These are phyloP conservation scores for Herpomyces periplanetae DNA, from an alignment of 2,329 filamentous ascomycete species.

Conservation along the genomic window DNA sequence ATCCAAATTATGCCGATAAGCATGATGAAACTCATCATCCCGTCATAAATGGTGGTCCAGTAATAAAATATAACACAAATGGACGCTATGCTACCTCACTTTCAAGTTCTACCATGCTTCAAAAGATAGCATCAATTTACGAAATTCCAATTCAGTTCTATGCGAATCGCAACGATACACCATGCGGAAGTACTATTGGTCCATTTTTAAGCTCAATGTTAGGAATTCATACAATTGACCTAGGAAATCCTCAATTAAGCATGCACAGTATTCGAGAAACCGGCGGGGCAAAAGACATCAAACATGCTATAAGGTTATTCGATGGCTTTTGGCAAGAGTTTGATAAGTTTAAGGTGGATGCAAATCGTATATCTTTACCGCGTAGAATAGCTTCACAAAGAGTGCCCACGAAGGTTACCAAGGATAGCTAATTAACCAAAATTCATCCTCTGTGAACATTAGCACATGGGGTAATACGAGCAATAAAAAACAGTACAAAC, in stretches of 20 bases:
- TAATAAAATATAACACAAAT: slow-evolving; percentile 95
- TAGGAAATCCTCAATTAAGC: slow-evolving; percentile 69
- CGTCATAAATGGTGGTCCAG: slow-evolving; percentile 77
- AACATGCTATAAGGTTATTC: slow-evolving; percentile 49
- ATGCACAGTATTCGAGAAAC: slow-evolving; percentile 96
- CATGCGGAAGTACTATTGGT: slow-evolving; percentile 80
- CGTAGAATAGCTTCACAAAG: too few relatives aligned
- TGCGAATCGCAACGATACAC: slow-evolving; percentile 74
- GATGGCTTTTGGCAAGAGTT: slow-evolving; percentile 54
- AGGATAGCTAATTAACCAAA: too few relatives aligned
- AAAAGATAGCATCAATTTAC: slow-evolving; percentile 30
- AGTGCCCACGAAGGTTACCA: too few relatives aligned
- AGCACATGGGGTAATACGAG: too few relatives aligned
- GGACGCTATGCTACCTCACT: slow-evolving; percentile 87
- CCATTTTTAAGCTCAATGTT: slow-evolving; percentile 71
- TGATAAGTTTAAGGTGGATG: slow-evolving; percentile 37
- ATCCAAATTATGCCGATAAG: slow-evolving; percentile 73
- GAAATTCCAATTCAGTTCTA: slow-evolving; percentile 73
- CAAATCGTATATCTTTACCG: too few relatives aligned
- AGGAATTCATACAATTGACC: slow-evolving; percentile 52
- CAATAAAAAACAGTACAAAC: too few relatives aligned
- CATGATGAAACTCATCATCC: slow-evolving; percentile 71
- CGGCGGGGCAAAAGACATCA: slow-evolving; percentile 50
- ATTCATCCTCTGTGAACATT: too few relatives aligned
- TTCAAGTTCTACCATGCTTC: slow-evolving; percentile 61